Evolutionary conservation across 2,329 filamentous ascomycete species (phyloP).

Genomic region (Xylaria sp.): DNA sequence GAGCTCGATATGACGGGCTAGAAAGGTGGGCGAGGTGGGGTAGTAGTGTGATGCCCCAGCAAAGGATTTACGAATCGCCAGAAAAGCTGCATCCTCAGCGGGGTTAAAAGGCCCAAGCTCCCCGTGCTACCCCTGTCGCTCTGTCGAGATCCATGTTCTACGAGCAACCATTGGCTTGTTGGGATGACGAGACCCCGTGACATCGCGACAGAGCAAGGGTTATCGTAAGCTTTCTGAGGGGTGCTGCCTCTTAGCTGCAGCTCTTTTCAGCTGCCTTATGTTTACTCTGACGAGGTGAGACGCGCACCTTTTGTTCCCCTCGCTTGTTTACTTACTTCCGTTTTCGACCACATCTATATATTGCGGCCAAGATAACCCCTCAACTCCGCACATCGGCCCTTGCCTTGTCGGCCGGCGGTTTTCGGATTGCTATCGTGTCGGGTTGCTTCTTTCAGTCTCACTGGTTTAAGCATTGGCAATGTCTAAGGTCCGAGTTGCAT

Average conservation of each 20-base stretch:
- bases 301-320: conserved; percentile 24
- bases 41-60: conserved; percentile 15
- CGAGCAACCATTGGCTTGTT: conserved; percentile 28
- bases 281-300: conserved; percentile 25
- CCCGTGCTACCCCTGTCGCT: conserved; percentile 12
- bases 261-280: conserved; percentile 31
- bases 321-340: conserved; percentile 39
- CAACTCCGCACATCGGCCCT: conserved; percentile 36
- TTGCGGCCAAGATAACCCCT: conserved; percentile 26
- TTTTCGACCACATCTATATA: conserved; percentile 23
- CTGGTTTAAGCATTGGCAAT: too few species aligned
- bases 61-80: conserved; percentile 34
- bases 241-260: conserved; percentile 32
- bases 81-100: conserved; percentile 28
- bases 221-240: conserved; percentile 29
- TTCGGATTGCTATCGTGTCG: conserved; percentile 5
- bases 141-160: conserved; percentile 13
- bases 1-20: conserved; percentile 26
- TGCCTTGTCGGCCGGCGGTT: not conserved
- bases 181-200: conserved; percentile 37
- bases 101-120: conserved; percentile 37
- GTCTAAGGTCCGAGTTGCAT: conserved; percentile 11
- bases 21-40: conserved; percentile 26
- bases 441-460: not conserved
- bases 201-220: conserved; percentile 38